phyloP scores from a whole-genome alignment of 257 asterid species.

The Mitragyna speciosa region DNA sequence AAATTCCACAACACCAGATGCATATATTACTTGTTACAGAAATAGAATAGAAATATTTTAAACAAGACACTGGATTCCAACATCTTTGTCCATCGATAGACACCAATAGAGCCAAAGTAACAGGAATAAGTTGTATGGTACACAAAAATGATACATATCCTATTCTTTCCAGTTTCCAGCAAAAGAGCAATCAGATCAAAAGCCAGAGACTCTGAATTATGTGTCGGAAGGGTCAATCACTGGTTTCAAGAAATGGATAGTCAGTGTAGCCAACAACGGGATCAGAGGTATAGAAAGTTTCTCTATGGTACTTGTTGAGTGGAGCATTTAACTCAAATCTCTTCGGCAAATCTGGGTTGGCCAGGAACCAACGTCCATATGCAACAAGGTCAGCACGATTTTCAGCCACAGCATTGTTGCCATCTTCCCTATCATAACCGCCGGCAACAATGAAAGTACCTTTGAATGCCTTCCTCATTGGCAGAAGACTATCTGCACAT shows the following conservation, averaged over 20 bases:
- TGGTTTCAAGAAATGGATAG: constrained; percentile 25
- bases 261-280: constrained; percentile 35
- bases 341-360: constrained; percentile 34
- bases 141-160: no score
- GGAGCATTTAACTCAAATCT: constrained; percentile 30
- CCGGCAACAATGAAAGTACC: constrained; percentile 30
- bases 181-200: no score
- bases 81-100: no score
- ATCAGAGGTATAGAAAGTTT: constrained; percentile 18
- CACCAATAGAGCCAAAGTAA: no score
- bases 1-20: no score
- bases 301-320: constrained; percentile 24
- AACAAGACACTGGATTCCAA: no score
- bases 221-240: background rate
- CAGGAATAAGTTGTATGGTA: no score
- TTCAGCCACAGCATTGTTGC: constrained; percentile 25
- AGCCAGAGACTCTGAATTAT: background rate
- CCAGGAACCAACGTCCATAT: constrained; percentile 21
- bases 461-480: constrained; percentile 31
- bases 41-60: no score
- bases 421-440: constrained; percentile 24
- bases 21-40: no score
- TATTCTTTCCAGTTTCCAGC: no score
- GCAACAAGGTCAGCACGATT: constrained; percentile 24
- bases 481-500: constrained; percentile 15